phyloP scores from a whole-genome alignment of 2,329 filamentous ascomycete species.

The Nothophaeocryptopus gaeumannii region DNA sequence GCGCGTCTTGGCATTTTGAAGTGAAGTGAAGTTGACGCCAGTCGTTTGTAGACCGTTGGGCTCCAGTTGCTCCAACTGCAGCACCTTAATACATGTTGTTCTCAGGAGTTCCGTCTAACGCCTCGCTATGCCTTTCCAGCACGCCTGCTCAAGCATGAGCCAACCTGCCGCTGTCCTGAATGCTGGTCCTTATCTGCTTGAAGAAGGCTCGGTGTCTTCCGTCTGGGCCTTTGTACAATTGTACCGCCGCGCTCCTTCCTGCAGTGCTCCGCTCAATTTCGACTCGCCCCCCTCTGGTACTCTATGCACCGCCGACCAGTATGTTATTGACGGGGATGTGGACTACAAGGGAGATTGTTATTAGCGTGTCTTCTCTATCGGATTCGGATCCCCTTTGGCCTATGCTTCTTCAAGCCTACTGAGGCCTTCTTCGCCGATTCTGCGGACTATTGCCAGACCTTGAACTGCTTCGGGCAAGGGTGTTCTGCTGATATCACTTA shows the following conservation, averaged over 20 bases:
- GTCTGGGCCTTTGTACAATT: too few species aligned
- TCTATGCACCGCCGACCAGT: slow-evolving; percentile 64
- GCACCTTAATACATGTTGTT: too few species aligned
- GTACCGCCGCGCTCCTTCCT: not conserved
- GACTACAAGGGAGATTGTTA: slow-evolving; percentile 41
- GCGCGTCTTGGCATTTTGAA: too few species aligned
- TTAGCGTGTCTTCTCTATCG: not conserved
- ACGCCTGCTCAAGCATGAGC: not conserved
- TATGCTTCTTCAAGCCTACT: not conserved
- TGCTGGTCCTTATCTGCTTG: not conserved
- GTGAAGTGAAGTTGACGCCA: too few species aligned
- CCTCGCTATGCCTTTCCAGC: slow-evolving; percentile 16
- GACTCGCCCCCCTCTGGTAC: not conserved
- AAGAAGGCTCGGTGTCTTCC: not conserved
- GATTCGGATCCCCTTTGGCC: not conserved
- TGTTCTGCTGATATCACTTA: slow-evolving; percentile 33
- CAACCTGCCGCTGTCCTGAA: not conserved
- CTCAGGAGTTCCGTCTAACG: slow-evolving; percentile 1
- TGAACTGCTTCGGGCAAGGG: not conserved
- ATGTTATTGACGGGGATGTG: slow-evolving; percentile 71
- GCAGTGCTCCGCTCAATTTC: not conserved
- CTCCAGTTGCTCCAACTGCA: too few species aligned
- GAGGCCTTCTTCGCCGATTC: too few species aligned
- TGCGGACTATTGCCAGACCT: too few species aligned
- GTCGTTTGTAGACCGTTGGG: too few species aligned